Percentiles rank a stretch among this genome's conserved stretches.
phyloP scores from a whole-genome alignment of 768 basidiomycete species.

The Rhizopogon rudus region DNA sequence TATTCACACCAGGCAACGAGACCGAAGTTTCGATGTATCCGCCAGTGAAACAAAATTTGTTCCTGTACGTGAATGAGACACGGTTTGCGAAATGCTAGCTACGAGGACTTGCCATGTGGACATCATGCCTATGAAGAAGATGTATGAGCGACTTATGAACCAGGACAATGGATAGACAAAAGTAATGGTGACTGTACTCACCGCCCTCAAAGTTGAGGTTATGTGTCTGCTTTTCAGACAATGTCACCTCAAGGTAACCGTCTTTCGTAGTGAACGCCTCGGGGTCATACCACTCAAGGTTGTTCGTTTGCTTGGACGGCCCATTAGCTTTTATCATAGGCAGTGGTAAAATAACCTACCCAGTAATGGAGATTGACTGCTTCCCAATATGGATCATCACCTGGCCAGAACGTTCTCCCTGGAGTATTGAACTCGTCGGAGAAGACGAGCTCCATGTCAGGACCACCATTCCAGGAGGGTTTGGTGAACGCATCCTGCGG shows the following conservation, averaged over 20 bases:
- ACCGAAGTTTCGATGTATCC: slow-evolving; percentile 68
- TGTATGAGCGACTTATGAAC: background rate
- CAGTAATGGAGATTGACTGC: slow-evolving; percentile 41
- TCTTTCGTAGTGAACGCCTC: slow-evolving; percentile 44
- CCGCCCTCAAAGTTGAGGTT: slow-evolving; percentile 42
- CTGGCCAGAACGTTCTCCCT: slow-evolving; percentile 74
- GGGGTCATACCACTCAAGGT: slow-evolving; percentile 58
- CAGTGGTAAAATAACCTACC: slow-evolving; percentile 23
- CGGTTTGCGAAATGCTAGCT: background rate
- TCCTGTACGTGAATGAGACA: slow-evolving; percentile 36
- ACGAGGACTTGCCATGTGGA: slow-evolving; percentile 28
- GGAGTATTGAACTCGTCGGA: slow-evolving; percentile 79
- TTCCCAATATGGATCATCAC: slow-evolving; percentile 85
- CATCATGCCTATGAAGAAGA: slow-evolving; percentile 41
- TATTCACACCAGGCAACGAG: slow-evolving; percentile 60
- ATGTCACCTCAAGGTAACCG: slow-evolving; percentile 47
- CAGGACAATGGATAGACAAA: slow-evolving; percentile 15
- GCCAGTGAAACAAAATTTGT: slow-evolving; percentile 88
- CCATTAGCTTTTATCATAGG: slow-evolving; percentile 27
- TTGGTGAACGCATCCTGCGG: slow-evolving; percentile 52
- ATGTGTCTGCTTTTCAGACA: slow-evolving; percentile 41
- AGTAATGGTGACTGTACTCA: slow-evolving; percentile 16
- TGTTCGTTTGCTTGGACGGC: slow-evolving; percentile 31
- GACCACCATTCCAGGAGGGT: slow-evolving; percentile 54
- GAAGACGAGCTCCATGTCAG: slow-evolving; percentile 56